Evolutionary conservation across 257 asterid genomes (phyloP).

Genomic region (Eustoma russellianum): DNA sequence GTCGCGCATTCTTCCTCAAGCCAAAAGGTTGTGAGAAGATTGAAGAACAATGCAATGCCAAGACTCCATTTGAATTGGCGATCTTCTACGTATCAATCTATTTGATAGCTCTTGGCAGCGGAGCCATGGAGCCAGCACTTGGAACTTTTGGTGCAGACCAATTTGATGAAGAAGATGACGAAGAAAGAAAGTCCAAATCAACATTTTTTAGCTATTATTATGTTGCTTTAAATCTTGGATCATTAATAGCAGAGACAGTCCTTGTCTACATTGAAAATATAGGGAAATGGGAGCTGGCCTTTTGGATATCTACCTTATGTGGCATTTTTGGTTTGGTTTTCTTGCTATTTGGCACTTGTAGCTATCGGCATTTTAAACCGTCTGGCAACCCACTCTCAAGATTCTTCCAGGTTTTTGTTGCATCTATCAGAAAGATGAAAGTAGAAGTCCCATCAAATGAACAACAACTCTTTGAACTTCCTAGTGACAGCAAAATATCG

Average conservation of each 20-base stretch:
- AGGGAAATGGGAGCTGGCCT: slow-evolving; percentile 71
- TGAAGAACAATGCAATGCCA: slow-evolving; percentile 38
- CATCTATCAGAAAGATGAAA: slow-evolving; percentile 48
- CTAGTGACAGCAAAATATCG: slow-evolving; percentile 18
- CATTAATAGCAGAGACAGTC: slow-evolving; percentile 62
- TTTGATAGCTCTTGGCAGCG: slow-evolving; percentile 75
- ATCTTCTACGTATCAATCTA: slow-evolving; percentile 56
- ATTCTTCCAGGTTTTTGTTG: slow-evolving; percentile 57
- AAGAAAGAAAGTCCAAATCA: slow-evolving; percentile 53
- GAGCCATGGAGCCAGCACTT: slow-evolving; percentile 80
- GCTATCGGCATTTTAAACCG: slow-evolving; percentile 52
- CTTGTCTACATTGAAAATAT: slow-evolving; percentile 53
- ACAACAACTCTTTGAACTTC: slow-evolving; percentile 49
- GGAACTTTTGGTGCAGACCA: slow-evolving; percentile 82
- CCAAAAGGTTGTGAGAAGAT: slow-evolving; percentile 66
- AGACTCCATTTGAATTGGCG: slow-evolving; percentile 40
- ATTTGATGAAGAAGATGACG: slow-evolving; percentile 60
- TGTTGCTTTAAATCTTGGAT: slow-evolving; percentile 69
- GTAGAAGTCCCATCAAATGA: slow-evolving; percentile 31
- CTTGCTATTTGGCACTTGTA: slow-evolving; percentile 41
- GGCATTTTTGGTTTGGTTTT: slow-evolving; percentile 48
- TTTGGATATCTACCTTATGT: slow-evolving; percentile 71
- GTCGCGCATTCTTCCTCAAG: slow-evolving; percentile 58
- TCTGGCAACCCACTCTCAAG: slow-evolving; percentile 60
- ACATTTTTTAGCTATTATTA: slow-evolving; percentile 64